Evolutionary conservation across 108 stramenopile species (phyloP).

Genomic region (Discostella stelligeroides): DNA sequence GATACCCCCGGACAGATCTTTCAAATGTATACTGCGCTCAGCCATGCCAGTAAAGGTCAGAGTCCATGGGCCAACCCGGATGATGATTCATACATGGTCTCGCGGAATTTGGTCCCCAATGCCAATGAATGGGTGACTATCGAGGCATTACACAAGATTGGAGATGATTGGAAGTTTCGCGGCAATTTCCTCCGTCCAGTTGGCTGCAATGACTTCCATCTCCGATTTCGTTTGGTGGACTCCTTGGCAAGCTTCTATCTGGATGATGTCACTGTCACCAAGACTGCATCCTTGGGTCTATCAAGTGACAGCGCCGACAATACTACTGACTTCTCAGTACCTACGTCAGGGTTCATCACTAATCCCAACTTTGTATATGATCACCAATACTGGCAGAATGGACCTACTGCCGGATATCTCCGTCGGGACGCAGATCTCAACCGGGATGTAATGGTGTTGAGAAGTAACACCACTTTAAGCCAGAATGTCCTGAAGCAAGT

Average conservation of each 20-base stretch:
- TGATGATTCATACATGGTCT: conserved; percentile 39
- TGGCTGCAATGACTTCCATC: conserved; percentile 41
- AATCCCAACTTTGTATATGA: conserved; percentile 30
- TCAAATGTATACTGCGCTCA: conserved; percentile 36
- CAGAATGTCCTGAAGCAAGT: conserved; percentile 22
- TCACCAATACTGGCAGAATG: conserved; percentile 28
- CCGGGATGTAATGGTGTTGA: conserved; percentile 23
- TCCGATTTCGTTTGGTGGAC: conserved; percentile 23
- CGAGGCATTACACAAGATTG: conserved; percentile 33
- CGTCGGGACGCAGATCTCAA: conserved; percentile 18
- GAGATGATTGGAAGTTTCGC: conserved; percentile 40
- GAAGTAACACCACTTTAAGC: conserved; percentile 13
- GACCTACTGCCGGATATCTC: background rate
- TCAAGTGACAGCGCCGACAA: background rate
- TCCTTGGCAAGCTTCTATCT: conserved; percentile 24
- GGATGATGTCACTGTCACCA: conserved; percentile 35
- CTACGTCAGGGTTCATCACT: conserved; percentile 19
- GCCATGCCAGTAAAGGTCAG: conserved; percentile 21
- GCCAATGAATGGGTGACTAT: conserved; percentile 33
- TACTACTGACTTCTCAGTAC: background rate
- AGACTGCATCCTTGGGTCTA: background rate
- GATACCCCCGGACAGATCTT: conserved; percentile 20
- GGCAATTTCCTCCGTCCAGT: conserved; percentile 17
- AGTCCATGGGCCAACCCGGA: conserved; percentile 17
- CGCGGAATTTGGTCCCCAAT: conserved; percentile 19